Base-by-base conservation (phyloP, 495 filamentous ascomycete genomes). In the Astrothelium macrocarpum region DNA sequence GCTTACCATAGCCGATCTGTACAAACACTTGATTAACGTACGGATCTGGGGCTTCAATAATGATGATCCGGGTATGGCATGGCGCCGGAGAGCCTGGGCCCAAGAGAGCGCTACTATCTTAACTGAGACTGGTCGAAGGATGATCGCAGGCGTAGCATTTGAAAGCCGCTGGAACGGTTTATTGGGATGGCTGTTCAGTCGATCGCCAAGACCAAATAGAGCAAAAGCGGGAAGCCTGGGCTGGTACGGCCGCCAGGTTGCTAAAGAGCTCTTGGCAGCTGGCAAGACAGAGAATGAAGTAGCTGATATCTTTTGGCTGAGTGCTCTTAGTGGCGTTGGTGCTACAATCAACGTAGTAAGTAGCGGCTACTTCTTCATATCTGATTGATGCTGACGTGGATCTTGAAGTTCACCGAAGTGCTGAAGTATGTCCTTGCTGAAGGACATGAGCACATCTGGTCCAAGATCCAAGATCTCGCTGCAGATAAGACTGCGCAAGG, bases 11-110 rank as follows among this genome's bases (percentile, higher is more conserved):
- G 56, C 63, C 23, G 53, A 60, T 14, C 43, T 69, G 23, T 67
- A 67, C 59, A 53, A 64, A 29, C 42, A 69, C 25, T 49, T 69
- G 31, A 14, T 65, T 28, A 68, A 66, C 12, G 61, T 62, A 9
- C 31, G 60, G n/a, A 32, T 62, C 20, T 62, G 60, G 60, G 60
- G 60, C n/a, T 46, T 62, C 60, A 62, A 62, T 32, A 62, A 62
- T 32, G 49, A 62, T 25, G 60, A 62, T 32, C 60, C 60, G 42
- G 60, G n/a, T 12, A 62, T 62, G 60, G 60, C 60, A n/a, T 62
- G 32, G 32, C n/a, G 36, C 9, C 60, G 60, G 3, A n/a, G 60
- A 25, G 18, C 20, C 31, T 62, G 60, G 60, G 60, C 60, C 3
- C 31, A 45, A 32, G 60, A 62, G 25, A 32, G 60, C 43, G 60